Base-by-base conservation (phyloP, 805 yeast species). In the Wickerhamomyces canadensis region DNA sequence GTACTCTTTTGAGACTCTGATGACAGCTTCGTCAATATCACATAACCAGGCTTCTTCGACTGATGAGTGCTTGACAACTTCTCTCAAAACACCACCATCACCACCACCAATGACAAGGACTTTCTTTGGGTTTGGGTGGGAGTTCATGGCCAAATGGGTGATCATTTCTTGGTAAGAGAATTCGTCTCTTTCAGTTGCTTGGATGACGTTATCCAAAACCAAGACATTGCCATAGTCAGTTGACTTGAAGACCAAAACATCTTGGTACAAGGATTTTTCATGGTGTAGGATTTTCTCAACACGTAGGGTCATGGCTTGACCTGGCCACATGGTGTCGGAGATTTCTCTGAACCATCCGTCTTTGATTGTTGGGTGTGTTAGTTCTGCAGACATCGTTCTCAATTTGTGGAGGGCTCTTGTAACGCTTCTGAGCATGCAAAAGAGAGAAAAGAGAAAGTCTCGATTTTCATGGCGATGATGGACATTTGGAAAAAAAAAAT, bases 161-260 rank as follows among this genome's bases (percentile, higher is more conserved):
- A 91, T 91, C 98, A 91, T 93, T 68, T 91, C 98, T 70, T 93
- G 98, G 72, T 89, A 91, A 19, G 97, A 78, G 64, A 86, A 91
- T 68, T 91, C 98, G 56, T 91, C 98, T 58, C 98, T 80, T 68
- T 91, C 98, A 35, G 98, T 87, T 41, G 82, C 95, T 68, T 91
- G 98, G 58, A 91, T 89, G 40, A 84, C 95, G 48, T 93, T 91
- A 61, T 91, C 98, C 48, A 91, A 73, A 31, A 91, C 98, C 48
- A 91, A 73, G 27, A 91, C 98, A 55, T 89, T 91, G 55, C 98
- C 98, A 65, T 89, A 91, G 59, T 84, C 82, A 40, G 95, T 80
- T 35, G 95, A 83, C 67, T 89, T 85, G 70, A 91, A 93, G 37
- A 93, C 93, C 41, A 91, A 70, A 15, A 91, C 89, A 57, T 91